Base-by-base conservation (phyloP, 805 yeast species). In the Saturnispora sekii region DNA sequence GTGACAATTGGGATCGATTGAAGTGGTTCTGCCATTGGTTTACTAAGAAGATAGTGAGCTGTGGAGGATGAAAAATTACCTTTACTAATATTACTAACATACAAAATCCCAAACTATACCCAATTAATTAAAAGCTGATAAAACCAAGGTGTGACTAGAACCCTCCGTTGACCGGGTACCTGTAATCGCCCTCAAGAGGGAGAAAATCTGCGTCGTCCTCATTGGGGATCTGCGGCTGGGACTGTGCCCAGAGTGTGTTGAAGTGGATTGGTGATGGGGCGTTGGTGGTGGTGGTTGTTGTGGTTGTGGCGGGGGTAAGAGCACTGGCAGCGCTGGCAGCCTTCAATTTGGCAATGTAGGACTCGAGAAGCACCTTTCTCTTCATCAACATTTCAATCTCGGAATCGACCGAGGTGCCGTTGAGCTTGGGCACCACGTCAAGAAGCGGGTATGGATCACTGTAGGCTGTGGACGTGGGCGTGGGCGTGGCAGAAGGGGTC, bases 11-110 rank as follows among this genome's bases (percentile, higher is more conserved):
- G 37, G 5, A 35, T 35, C 8, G 37, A 16, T 11, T 12, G 10
- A 15, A 35, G 18, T 11, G 18, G 18, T n/a, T 32, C 35, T 32
- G 35, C 14, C 35, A 21, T 11, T 21, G 42, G 32, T 31, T 17
- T 49, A 6, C 62, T 56, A 11, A 74, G 75, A 0, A 74, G 69
- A 5, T 69, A 60, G 1, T 70, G 48, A 1, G 74, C 48, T 8
- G 32, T 39, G 7, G 42, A 28, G 28, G 26, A 15, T n/a, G 32
- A 39, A 32, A 39, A 39, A 15, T 39, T 35, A 9, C 32, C 35
- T 18, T 31, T 21, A 21, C 26, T 21, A 21, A 21, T 21, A 21
- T 21, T 21, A 21, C 26, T 21, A 21, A 21, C 26, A 21, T 21
- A 21, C 26, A 21, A 32, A 32, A 32, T 32, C 15, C 15, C 34